phyloP scores from a whole-genome alignment of 2,329 filamentous ascomycete genomes.

The Penicillium fuscoglaucum region DNA sequence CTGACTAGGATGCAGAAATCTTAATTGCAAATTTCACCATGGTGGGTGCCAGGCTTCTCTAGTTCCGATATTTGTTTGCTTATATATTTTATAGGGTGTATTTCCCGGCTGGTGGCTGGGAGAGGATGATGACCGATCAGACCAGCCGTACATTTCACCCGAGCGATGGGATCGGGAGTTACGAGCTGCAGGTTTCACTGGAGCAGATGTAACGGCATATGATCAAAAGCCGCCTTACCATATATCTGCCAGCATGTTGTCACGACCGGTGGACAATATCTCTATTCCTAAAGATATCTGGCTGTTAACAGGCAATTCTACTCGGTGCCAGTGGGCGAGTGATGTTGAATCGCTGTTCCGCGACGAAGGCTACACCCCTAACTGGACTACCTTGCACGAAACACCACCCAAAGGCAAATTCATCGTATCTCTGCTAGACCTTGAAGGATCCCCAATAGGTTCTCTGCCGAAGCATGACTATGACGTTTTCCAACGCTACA shows the following conservation, averaged over 20 bases:
- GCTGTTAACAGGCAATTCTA: not conserved
- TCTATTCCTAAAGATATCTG: not conserved
- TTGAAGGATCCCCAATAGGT: not conserved
- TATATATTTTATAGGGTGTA: not conserved
- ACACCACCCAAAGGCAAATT: not conserved
- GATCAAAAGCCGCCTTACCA: slow-evolving; percentile 2
- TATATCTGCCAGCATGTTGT: not conserved
- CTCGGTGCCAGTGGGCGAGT: not conserved
- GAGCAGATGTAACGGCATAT: not conserved
- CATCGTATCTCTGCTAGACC: not conserved
- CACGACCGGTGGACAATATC: not conserved
- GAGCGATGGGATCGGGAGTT: slow-evolving; percentile 4
- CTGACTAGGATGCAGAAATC: slow-evolving; percentile 1
- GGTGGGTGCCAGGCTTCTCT: not conserved
- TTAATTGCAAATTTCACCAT: slow-evolving; percentile 9
- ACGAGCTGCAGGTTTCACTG: slow-evolving; percentile 4
- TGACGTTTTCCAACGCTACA: not conserved
- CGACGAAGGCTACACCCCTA: not conserved
- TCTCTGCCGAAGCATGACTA: not conserved
- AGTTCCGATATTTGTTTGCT: not conserved
- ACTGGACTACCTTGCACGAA: not conserved
- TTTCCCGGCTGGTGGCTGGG: slow-evolving; percentile 15
- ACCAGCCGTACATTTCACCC: slow-evolving; percentile 1
- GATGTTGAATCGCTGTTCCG: not conserved
- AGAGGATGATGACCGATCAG: not conserved